Percentiles rank a stretch among this genome's conserved stretches.
Conservation (phyloP, 371 early-diverging fungal genomes). For the Mucor indicus region DNA sequence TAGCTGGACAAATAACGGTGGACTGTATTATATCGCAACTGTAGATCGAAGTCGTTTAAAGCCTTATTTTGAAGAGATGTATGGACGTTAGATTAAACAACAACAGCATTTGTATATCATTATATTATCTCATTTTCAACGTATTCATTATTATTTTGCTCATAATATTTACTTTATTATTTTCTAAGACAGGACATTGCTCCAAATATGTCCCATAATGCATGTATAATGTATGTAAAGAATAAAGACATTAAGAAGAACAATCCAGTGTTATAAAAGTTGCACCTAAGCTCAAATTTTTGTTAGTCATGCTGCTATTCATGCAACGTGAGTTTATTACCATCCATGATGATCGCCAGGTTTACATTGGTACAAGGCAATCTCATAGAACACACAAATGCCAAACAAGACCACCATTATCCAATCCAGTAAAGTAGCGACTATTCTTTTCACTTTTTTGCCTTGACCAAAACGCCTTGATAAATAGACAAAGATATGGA, state of each 20-base stretch:
- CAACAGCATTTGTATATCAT: no score
- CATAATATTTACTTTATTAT: no score
- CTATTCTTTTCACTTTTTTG: constrained; percentile 24
- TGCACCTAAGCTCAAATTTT: constrained; percentile 17
- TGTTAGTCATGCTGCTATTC: no score
- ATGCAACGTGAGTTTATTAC: no score
- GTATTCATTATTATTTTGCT: no score
- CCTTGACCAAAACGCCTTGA: constrained; percentile 24
- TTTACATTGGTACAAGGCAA: constrained; percentile 28
- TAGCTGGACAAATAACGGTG: constrained; percentile 91
- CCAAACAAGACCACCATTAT: constrained; percentile 29
- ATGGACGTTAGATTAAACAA: constrained; percentile 19
- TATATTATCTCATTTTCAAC: no score
- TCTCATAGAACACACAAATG: constrained; percentile 27
- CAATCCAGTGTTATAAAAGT: constrained; percentile 34
- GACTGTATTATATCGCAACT: constrained; percentile 82
- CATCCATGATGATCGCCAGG: constrained; percentile 34
- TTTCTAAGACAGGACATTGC: no score
- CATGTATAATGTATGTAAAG: constrained; percentile 14
- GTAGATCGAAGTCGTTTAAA: constrained; percentile 70
- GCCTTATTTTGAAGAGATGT: constrained; percentile 54
- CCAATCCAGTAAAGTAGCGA: constrained; percentile 20
- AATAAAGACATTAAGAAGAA: constrained; percentile 29
- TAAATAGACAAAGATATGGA: constrained; percentile 30
- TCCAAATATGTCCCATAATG: constrained; percentile 35